Conservation (phyloP, 345 rosid genomes). For the Sonneratia caseolaris region DNA sequence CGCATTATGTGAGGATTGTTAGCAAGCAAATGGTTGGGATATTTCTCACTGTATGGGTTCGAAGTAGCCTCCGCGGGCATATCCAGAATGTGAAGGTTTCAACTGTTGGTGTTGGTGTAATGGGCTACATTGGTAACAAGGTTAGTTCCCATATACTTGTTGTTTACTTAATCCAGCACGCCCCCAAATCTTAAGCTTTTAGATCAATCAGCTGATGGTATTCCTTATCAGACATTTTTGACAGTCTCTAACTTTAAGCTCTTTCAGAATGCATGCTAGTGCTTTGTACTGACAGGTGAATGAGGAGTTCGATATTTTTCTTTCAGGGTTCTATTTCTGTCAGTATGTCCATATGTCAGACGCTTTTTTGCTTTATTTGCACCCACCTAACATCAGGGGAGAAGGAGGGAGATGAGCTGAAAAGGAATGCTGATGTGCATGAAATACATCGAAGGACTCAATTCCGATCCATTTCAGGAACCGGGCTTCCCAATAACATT, state of each 20-base stretch:
- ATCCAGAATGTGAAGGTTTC: conserved; percentile 79
- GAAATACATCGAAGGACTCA: conserved; percentile 79
- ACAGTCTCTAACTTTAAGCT: too few species aligned
- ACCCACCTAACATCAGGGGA: conserved; percentile 88
- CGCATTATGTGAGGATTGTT: conserved; percentile 61
- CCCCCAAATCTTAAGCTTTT: too few species aligned
- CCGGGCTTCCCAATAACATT: conserved; percentile 60
- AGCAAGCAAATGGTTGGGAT: conserved; percentile 97
- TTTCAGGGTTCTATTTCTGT: conserved; percentile 88
- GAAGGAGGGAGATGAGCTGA: conserved; percentile 76
- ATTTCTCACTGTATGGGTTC: conserved; percentile 82
- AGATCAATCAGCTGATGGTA: too few species aligned
- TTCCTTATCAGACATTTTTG: too few species aligned
- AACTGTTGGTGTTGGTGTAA: conserved; percentile 83
- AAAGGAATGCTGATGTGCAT: conserved; percentile 79
- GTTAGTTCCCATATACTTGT: conserved; percentile 26
- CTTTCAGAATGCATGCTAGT: background rate
- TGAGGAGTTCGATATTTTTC: background rate
- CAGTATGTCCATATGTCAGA: conserved; percentile 89
- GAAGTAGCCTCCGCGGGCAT: conserved; percentile 73
- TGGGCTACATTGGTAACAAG: conserved; percentile 99
- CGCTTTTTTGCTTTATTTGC: conserved; percentile 69
- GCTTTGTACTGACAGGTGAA: too few species aligned
- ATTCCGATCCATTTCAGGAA: conserved; percentile 46
- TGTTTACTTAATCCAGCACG: too few species aligned